Base-by-base conservation (phyloP, 371 early-diverging fungal genomes). In the Choanephora cucurbitarum region DNA sequence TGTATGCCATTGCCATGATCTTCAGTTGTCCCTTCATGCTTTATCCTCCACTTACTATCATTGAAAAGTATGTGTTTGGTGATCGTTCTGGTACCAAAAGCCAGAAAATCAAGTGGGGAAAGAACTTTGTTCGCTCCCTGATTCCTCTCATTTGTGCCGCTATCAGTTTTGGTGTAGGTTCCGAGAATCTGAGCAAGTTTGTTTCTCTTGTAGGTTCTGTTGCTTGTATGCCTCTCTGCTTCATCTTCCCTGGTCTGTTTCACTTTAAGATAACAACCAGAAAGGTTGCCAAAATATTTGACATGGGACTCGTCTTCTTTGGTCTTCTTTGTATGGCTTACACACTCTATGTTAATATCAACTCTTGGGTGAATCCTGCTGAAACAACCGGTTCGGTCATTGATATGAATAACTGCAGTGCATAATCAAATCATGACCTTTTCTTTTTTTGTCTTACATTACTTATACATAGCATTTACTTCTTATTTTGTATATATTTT, bases 1-100 rank as follows among this genome's bases (percentile, higher is more conserved):
- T 90, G 8, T 92, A 91, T 67, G 84, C 88, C 3, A 52, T 88
- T n/a, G 91, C 91, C 53, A 90, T 93, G 64, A 79, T 90, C 57
- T 71, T 90, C 22, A 82, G 87, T 5, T 85, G 84, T 47, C 95
- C 95, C 1, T 69, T 95, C 49, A 80, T 84, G 64, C 70, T 90
- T 15, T 91, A 87, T 47, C 91, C 93, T 6, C 83, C 87, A n/a
- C 77, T 88, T 48, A 72, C 79, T 37, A 89, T 91, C 52, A 57
- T 88, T 23, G 93, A 91, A 62, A 69, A 74, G 14, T 73, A 69
- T 44, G 22, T 78, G 34, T 82, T 71, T 47, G 69, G 74, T n/a
- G 44, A 19, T 32, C 70, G 70, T 10, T 67, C 73, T 22, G 85
- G 78, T 5, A 48, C 58, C 14, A 10, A 28, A 2, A 40, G 42